These are phyloP conservation scores for Setaria viridis DNA, from an alignment of 202 grass and related monocot species.

Conservation along the genomic window DNA sequence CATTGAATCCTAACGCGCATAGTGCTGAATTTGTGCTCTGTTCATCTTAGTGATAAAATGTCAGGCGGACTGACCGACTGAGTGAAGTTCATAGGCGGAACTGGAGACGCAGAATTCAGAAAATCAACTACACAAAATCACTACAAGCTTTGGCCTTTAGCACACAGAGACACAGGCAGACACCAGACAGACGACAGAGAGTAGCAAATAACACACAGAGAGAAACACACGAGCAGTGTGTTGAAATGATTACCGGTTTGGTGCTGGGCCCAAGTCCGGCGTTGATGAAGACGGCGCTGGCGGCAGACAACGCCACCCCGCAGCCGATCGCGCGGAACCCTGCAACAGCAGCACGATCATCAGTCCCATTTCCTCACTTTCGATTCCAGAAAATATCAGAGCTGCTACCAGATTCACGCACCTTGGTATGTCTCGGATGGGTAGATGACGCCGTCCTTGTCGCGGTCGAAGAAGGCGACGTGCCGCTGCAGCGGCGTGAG, in stretches of 20 bases:
- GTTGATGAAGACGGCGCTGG: slow-evolving; percentile 64
- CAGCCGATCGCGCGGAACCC: slow-evolving; percentile 70
- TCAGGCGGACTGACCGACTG: neutral
- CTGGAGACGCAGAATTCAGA: neutral
- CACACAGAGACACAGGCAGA: neutral
- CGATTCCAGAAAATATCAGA: neutral
- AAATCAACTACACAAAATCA: neutral
- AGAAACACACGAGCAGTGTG: neutral
- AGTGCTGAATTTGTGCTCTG: neutral
- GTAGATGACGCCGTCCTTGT: slow-evolving; percentile 87
- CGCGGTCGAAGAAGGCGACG: slow-evolving; percentile 82
- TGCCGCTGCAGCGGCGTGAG: slow-evolving; percentile 82
- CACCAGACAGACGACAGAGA: neutral
- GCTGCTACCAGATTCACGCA: too few relatives aligned
- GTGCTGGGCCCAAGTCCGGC: slow-evolving; percentile 53
- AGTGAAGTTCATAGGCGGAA: neutral
- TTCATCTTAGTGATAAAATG: neutral
- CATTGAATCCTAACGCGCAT: neutral
- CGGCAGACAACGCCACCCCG: slow-evolving; percentile 47
- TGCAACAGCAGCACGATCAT: slow-evolving; percentile 4
- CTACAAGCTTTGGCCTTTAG: neutral
- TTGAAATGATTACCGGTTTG: neutral
- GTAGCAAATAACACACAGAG: neutral
- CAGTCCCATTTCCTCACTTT: neutral
- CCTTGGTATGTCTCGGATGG: slow-evolving; percentile 76